Conservation (phyloP, 768 basidiomycete genomes). For the Cyclocybe cylindracea region DNA sequence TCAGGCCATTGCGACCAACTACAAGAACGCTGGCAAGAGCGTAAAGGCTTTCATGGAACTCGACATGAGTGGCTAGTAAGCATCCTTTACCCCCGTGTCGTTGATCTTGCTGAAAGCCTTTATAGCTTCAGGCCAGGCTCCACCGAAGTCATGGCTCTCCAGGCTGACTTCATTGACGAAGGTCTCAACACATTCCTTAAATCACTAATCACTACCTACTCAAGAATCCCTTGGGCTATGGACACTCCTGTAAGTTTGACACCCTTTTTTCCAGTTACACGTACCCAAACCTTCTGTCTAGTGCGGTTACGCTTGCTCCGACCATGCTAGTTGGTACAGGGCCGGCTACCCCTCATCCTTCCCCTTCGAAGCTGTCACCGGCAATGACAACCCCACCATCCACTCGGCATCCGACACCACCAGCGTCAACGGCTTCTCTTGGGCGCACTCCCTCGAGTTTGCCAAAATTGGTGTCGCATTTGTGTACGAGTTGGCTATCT, state of each 20-base stretch:
- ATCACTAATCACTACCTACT: slow-evolving; percentile 34
- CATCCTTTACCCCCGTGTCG: neutral
- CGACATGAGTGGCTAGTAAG: slow-evolving; percentile 41
- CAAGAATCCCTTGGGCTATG: slow-evolving; percentile 36
- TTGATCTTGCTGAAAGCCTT: neutral
- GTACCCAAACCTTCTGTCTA: slow-evolving; percentile 11
- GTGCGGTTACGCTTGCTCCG: slow-evolving; percentile 45
- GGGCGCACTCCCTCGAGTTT: slow-evolving; percentile 57
- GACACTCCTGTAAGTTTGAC: slow-evolving; percentile 33
- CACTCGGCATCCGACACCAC: slow-evolving; percentile 48
- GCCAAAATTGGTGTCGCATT: slow-evolving; percentile 61
- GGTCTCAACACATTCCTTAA: slow-evolving; percentile 48
- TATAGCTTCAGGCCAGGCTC: slow-evolving; percentile 49
- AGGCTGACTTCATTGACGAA: slow-evolving; percentile 40
- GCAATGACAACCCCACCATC: slow-evolving; percentile 43
- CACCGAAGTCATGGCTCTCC: slow-evolving; percentile 38
- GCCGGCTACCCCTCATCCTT: slow-evolving; percentile 40
- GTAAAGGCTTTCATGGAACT: slow-evolving; percentile 54
- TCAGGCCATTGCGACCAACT: slow-evolving; percentile 52
- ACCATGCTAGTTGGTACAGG: slow-evolving; percentile 49
- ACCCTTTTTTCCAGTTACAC: neutral
- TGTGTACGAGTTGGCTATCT: slow-evolving; percentile 49
- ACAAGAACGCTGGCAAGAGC: slow-evolving; percentile 42
- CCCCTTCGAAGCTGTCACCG: slow-evolving; percentile 45
- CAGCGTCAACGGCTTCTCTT: slow-evolving; percentile 46